phyloP scores from a whole-genome alignment of 2,329 filamentous ascomycete species.

The Cytospora schulzeri region DNA sequence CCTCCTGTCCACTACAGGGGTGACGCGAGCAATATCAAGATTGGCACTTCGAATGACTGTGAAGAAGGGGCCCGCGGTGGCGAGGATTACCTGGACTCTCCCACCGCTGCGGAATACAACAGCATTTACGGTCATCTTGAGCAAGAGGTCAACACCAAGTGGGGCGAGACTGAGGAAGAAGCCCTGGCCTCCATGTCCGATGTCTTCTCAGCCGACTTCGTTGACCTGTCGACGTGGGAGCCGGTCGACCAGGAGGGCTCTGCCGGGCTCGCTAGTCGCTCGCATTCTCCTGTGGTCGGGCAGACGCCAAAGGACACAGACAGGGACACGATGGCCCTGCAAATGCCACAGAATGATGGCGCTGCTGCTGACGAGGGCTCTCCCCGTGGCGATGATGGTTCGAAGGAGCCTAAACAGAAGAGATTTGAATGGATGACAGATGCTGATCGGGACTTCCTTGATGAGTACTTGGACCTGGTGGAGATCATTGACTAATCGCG shows the following conservation, averaged over 20 bases:
- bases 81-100: not conserved
- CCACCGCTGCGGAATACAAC: not conserved
- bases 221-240: not conserved
- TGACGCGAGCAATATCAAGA: not conserved
- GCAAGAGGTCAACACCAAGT: not conserved
- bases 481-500: not conserved
- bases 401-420: not conserved
- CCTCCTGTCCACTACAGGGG: not conserved
- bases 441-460: not conserved
- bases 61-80: not conserved
- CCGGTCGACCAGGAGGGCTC: not conserved
- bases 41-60: not conserved
- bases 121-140: not conserved
- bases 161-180: not conserved
- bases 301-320: not conserved
- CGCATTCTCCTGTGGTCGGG: not conserved
- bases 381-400: not conserved
- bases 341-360: not conserved
- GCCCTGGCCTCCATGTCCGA: not conserved
- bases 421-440: not conserved
- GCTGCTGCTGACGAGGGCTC: not conserved
- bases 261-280: not conserved
- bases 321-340: not conserved
- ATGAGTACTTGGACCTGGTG: not conserved
- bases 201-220: not conserved